These are phyloP conservation scores for Colletotrichum incanum DNA, from an alignment of 2,329 filamentous ascomycete species.

Conservation along the genomic window DNA sequence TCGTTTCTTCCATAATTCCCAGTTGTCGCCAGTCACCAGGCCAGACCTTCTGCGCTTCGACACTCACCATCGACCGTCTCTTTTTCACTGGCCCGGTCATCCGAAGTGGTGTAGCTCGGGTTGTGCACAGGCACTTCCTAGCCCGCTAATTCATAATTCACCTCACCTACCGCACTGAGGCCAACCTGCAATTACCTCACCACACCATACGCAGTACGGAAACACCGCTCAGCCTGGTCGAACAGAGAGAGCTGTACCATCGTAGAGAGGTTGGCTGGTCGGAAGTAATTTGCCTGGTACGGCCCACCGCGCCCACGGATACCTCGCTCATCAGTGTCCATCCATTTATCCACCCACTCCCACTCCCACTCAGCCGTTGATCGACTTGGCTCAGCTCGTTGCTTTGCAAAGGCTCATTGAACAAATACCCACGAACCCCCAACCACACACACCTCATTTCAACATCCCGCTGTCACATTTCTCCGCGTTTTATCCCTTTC, in stretches of 20 bases:
- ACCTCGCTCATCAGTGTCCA: slow-evolving; percentile 1
- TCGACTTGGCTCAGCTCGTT: not conserved
- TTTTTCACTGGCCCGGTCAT: slow-evolving; percentile 25
- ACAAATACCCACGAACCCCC: slow-evolving; percentile 41
- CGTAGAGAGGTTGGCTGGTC: slow-evolving; percentile 8
- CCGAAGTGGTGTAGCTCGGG: slow-evolving; percentile 32
- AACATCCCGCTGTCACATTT: slow-evolving; percentile 42
- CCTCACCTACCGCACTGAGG: slow-evolving; percentile 18
- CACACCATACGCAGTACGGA: not conserved
- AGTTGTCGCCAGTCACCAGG: slow-evolving; percentile 9
- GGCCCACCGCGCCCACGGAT: slow-evolving; percentile 28
- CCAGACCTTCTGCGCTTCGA: slow-evolving; percentile 19
- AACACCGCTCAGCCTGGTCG: not conserved
- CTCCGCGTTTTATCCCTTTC: slow-evolving; percentile 38
- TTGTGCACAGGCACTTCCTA: slow-evolving; percentile 34
- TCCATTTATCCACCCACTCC: not conserved
- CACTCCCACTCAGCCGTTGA: not conserved
- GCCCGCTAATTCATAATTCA: slow-evolving; percentile 31
- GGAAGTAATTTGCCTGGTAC: slow-evolving; percentile 26
- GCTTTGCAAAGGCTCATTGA: slow-evolving; percentile 4
- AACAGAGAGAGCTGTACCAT: not conserved
- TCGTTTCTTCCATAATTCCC: slow-evolving; percentile 29
- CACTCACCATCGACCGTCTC: slow-evolving; percentile 15
- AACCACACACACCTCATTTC: slow-evolving; percentile 20
- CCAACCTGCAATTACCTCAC: slow-evolving; percentile 38